Evolutionary conservation across 73 alveolate species (phyloP).

Genomic region (Paramecium pentaurelia): DNA sequence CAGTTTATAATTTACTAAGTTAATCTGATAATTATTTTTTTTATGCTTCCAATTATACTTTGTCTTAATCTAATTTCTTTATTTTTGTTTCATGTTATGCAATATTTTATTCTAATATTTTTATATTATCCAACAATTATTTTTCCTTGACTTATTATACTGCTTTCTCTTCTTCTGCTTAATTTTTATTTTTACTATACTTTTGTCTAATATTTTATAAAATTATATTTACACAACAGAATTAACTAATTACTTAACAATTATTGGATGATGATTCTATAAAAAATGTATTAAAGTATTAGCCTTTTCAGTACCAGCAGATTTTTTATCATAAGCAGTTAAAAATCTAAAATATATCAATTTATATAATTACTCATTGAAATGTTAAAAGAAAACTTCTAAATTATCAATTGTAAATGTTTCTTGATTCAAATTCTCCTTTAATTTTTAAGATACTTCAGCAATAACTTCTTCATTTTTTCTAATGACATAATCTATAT

Average conservation of each 20-base stretch:
- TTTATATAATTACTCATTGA: background rate
- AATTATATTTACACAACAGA: slow-evolving; percentile 4
- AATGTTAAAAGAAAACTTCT: background rate
- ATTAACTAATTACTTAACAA: background rate
- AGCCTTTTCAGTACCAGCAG: slow-evolving; percentile 30
- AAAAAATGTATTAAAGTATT: slow-evolving; percentile 50
- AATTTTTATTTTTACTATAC: background rate
- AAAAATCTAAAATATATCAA: background rate
- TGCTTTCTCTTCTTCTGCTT: slow-evolving; percentile 5
- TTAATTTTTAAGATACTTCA: background rate
- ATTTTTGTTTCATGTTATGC: slow-evolving; percentile 31
- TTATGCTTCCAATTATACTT: slow-evolving; percentile 9
- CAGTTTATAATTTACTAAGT: background rate
- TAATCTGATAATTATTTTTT: background rate
- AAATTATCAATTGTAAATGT: background rate
- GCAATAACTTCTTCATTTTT: slow-evolving; percentile 46
- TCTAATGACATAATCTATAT: background rate
- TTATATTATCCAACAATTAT: slow-evolving; percentile 23
- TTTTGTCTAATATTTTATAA: background rate
- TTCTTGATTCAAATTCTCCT: background rate
- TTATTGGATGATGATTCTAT: slow-evolving; percentile 23
- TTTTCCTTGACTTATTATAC: slow-evolving; percentile 33
- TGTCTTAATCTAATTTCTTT: background rate
- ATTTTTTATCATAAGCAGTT: background rate
- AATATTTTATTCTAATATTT: slow-evolving; percentile 35